Percentiles rank a stretch among this genome's conserved stretches.
Conservation (phyloP, 2,329 filamentous ascomycete species). For the Parascedosporium putredinis region DNA sequence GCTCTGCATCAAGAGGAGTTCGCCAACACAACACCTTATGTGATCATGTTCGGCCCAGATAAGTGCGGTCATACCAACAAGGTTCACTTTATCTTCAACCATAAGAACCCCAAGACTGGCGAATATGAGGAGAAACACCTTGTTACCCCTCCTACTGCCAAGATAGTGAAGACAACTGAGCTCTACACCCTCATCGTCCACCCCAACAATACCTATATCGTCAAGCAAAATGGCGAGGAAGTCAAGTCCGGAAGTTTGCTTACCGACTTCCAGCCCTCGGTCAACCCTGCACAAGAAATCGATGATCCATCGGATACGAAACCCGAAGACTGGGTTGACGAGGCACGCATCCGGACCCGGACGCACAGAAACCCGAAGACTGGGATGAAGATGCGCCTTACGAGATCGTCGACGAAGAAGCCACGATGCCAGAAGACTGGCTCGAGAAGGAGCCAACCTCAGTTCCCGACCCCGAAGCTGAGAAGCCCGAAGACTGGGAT, state of each 20-base stretch:
- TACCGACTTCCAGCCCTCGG: constrained; percentile 84
- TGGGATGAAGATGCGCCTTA: constrained; percentile 98
- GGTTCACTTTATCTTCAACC: constrained; percentile 97
- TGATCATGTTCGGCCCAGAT: constrained; percentile 99
- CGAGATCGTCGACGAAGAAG: constrained; percentile 90
- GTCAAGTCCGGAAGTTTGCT: constrained; percentile 84
- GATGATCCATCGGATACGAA: constrained; percentile 89
- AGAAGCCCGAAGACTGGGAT: constrained; percentile 99
- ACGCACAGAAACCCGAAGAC: constrained; percentile 92
- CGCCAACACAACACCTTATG: constrained; percentile 91
- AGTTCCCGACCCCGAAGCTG: constrained; percentile 82
- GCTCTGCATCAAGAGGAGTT: constrained; percentile 96
- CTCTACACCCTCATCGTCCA: constrained; percentile 96
- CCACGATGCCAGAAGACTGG: constrained; percentile 89
- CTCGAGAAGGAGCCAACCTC: constrained; percentile 77
- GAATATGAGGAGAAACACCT: constrained; percentile 99
- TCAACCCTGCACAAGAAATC: constrained; percentile 93
- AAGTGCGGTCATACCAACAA: constrained; percentile 99
- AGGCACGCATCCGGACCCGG: constrained; percentile 85
- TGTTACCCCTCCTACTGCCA: constrained; percentile 68
- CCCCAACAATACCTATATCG: constrained; percentile 89
- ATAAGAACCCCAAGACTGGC: constrained; percentile 99
- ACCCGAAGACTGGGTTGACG: constrained; percentile 92
- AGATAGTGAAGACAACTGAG: constrained; percentile 82
- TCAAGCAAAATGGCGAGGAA: constrained; percentile 82